Evolutionary conservation across 345 rosid genomes (phyloP).

Genomic region (Physaria fendleri): DNA sequence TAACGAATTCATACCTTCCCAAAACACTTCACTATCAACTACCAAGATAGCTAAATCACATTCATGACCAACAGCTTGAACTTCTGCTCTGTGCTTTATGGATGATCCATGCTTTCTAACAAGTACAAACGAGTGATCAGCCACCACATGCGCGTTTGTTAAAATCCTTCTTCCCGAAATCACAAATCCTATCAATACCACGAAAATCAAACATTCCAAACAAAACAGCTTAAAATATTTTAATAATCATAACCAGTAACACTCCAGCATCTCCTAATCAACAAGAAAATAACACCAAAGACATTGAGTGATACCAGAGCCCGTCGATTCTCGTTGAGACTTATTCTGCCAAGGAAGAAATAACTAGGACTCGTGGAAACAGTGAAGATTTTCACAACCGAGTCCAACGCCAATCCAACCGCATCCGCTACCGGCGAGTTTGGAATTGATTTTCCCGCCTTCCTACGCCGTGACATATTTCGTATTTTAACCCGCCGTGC

Average conservation of each 20-base stretch:
- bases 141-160: constrained; percentile 87
- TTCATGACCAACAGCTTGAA: constrained; percentile 74
- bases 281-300: too few species aligned
- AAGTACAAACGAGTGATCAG: constrained; percentile 74
- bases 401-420: constrained; percentile 28
- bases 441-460: background rate
- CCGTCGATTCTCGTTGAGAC: constrained; percentile 61
- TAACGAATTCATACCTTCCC: constrained; percentile 48
- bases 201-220: too few species aligned
- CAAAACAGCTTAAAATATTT: background rate
- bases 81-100: constrained; percentile 56
- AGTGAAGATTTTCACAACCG: constrained; percentile 35
- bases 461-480: constrained; percentile 18
- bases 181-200: constrained; percentile 31
- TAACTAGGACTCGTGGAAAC: constrained; percentile 33
- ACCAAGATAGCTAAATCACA: constrained; percentile 75
- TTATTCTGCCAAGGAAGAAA: constrained; percentile 41
- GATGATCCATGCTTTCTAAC: constrained; percentile 86
- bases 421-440: constrained; percentile 9
- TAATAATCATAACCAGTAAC: background rate
- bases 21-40: constrained; percentile 55
- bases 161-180: constrained; percentile 64
- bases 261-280: background rate
- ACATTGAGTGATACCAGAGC: constrained; percentile 20
- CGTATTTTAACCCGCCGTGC: background rate